phyloP scores from a whole-genome alignment of 495 filamentous ascomycete species.

The Xeromyces bisporus region DNA sequence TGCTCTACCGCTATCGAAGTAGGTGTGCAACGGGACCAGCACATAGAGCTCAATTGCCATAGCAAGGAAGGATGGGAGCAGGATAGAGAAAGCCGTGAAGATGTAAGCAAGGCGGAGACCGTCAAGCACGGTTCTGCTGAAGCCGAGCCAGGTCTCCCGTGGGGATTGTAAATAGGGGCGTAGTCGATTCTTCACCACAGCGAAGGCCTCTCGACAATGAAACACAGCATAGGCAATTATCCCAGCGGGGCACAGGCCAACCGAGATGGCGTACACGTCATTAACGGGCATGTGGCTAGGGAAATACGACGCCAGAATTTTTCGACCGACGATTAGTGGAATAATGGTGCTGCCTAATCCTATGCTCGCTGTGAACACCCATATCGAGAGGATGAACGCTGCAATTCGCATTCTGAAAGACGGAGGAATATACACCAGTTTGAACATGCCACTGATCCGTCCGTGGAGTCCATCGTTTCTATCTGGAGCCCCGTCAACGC shows the following conservation, averaged over 20 bases:
- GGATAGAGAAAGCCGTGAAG: constrained; percentile 47
- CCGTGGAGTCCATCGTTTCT: constrained; percentile 47
- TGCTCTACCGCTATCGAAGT: constrained; percentile 34
- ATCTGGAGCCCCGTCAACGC: constrained; percentile 44
- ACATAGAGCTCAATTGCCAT: constrained; percentile 76
- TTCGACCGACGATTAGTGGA: constrained; percentile 70
- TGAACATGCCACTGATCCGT: constrained; percentile 45
- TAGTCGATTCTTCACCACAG: constrained; percentile 16
- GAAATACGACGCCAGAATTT: constrained; percentile 50
- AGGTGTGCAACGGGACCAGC: constrained; percentile 75
- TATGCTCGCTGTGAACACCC: constrained; percentile 84
- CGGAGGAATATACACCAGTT: constrained; percentile 79
- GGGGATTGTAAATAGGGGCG: constrained; percentile 21
- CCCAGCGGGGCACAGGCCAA: constrained; percentile 66
- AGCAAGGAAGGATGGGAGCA: constrained; percentile 72
- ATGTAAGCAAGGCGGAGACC: constrained; percentile 46
- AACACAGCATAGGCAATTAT: constrained; percentile 39
- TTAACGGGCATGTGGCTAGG: constrained; percentile 57
- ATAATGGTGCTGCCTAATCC: constrained; percentile 81
- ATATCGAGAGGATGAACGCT: constrained; percentile 75
- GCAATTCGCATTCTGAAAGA: constrained; percentile 65
- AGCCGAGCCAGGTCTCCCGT: constrained; percentile 8
- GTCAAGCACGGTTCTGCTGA: constrained; percentile 5
- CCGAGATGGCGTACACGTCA: constrained; percentile 90
- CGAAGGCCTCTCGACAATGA: constrained; percentile 32